Evolutionary conservation across 1,284 basidiomycete species (phyloP).

Genomic region (Ceratobasidium sp.): DNA sequence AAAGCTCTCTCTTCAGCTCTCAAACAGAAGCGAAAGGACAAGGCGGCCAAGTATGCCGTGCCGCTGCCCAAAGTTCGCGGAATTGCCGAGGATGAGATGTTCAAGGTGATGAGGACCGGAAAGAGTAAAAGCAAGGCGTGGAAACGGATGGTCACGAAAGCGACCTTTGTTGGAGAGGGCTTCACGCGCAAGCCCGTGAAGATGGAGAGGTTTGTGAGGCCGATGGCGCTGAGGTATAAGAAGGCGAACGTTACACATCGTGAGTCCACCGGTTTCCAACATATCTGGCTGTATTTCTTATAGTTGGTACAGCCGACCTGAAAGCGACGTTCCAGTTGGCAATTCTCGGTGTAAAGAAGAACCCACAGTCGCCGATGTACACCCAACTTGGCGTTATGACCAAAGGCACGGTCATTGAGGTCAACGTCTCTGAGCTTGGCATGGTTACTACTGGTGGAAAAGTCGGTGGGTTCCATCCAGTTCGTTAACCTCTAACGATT

Average conservation of each 20-base stretch:
- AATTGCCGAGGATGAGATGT: conserved; percentile 99
- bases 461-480: conserved; percentile 69
- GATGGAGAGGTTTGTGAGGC: conserved; percentile 98
- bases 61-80: conserved; percentile 97
- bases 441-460: conserved; percentile 99
- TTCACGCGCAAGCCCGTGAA: conserved; percentile 99
- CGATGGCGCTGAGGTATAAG: conserved; percentile 97
- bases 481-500: background rate
- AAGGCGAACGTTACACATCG: conserved; percentile 99
- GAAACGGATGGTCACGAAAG: conserved; percentile 99
- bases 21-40: conserved; percentile 99
- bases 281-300: conserved; percentile 41
- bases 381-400: conserved; percentile 96
- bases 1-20: conserved; percentile 97
- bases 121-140: conserved; percentile 97
- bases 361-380: conserved; percentile 98
- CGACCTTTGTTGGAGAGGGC: conserved; percentile 97
- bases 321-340: conserved; percentile 99
- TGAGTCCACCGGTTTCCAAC: conserved; percentile 62
- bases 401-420: conserved; percentile 98
- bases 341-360: conserved; percentile 99
- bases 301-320: conserved; percentile 77
- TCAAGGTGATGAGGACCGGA: conserved; percentile 99
- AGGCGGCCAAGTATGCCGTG: conserved; percentile 97
- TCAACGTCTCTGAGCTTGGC: conserved; percentile 97